Conservation (phyloP, 2,329 filamentous ascomycete species). For the Aureobasidium lini region DNA sequence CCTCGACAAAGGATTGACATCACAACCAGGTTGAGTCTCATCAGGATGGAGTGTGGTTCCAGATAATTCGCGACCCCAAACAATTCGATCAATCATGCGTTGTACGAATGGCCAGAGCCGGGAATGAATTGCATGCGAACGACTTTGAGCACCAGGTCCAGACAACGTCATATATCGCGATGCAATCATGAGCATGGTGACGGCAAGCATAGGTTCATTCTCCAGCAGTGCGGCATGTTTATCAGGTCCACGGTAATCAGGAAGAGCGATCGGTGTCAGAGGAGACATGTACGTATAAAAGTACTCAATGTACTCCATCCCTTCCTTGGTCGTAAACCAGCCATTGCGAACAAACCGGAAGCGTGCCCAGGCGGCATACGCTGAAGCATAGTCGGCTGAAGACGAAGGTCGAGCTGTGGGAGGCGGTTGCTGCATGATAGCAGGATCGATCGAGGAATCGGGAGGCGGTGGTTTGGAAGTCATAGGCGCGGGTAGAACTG, state of each 20-base stretch:
- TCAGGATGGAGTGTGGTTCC: constrained; percentile 78
- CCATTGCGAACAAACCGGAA: constrained; percentile 94
- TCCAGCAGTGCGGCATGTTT: constrained; percentile 73
- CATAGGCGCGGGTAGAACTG: constrained; percentile 1
- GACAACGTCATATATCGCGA: constrained; percentile 77
- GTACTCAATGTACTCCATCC: constrained; percentile 89
- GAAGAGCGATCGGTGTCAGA: constrained; percentile 86
- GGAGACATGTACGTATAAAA: constrained; percentile 90
- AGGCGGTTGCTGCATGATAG: constrained; percentile 14
- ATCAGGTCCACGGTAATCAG: constrained; percentile 76
- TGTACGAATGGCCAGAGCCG: constrained; percentile 91
- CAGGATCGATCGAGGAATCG: constrained; percentile 19
- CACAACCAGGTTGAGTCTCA: constrained; percentile 59
- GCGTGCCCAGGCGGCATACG: constrained; percentile 78
- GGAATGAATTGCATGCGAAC: constrained; percentile 87
- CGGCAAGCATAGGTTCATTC: constrained; percentile 86
- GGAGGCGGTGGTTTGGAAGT: background rate
- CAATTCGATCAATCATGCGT: constrained; percentile 88
- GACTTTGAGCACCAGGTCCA: constrained; percentile 71
- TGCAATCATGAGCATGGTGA: constrained; percentile 84
- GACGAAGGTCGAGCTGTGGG: constrained; percentile 13
- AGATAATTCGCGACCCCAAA: constrained; percentile 95
- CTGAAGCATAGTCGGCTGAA: constrained; percentile 34
- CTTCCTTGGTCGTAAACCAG: constrained; percentile 92
- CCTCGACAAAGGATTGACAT: constrained; percentile 50